A percentile compares a stretch with the other conserved stretches of the same genome.
phyloP scores from a whole-genome alignment of 2,329 filamentous ascomycete genomes.

The Colletotrichum acutatum region DNA sequence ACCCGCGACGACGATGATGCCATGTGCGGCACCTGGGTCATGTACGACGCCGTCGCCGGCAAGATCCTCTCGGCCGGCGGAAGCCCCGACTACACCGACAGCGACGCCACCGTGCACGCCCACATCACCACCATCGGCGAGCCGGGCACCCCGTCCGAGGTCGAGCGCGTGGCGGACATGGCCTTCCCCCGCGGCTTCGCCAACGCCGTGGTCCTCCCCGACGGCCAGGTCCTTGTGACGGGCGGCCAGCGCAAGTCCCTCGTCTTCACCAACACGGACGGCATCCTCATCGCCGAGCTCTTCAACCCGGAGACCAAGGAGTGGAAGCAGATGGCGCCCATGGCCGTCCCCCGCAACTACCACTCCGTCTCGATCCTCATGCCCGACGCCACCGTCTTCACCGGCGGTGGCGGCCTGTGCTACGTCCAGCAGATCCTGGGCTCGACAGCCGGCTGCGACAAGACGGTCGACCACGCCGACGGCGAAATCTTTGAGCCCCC shows the following conservation, averaged over 20 bases:
- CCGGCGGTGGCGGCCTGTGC: conserved; percentile 65
- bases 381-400: conserved; percentile 61
- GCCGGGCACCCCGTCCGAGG: conserved; percentile 38
- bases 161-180: conserved; percentile 47
- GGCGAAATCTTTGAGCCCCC: conserved; percentile 66
- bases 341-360: conserved; percentile 58
- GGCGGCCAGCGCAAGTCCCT: conserved; percentile 57
- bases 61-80: conserved; percentile 67
- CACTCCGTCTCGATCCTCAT: conserved; percentile 61
- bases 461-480: conserved; percentile 62
- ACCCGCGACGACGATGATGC: conserved; percentile 54
- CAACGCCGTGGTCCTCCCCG: conserved; percentile 59
- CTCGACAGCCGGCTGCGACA: conserved; percentile 47
- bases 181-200: conserved; percentile 53
- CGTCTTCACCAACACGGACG: conserved; percentile 57
- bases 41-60: conserved; percentile 68
- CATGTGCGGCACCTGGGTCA: conserved; percentile 67
- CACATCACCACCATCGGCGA: conserved; percentile 60
- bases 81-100: conserved; percentile 55
- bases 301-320: conserved; percentile 54
- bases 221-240: conserved; percentile 57
- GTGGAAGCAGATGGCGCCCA: conserved; percentile 50
- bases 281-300: conserved; percentile 56
- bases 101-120: conserved; percentile 54
- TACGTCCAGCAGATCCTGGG: conserved; percentile 37